Evolutionary conservation across 2,329 filamentous ascomycete species (phyloP), one percentile per base, ranked within the genome.

Genomic region (Alternaria novae-zelandiae): DNA sequence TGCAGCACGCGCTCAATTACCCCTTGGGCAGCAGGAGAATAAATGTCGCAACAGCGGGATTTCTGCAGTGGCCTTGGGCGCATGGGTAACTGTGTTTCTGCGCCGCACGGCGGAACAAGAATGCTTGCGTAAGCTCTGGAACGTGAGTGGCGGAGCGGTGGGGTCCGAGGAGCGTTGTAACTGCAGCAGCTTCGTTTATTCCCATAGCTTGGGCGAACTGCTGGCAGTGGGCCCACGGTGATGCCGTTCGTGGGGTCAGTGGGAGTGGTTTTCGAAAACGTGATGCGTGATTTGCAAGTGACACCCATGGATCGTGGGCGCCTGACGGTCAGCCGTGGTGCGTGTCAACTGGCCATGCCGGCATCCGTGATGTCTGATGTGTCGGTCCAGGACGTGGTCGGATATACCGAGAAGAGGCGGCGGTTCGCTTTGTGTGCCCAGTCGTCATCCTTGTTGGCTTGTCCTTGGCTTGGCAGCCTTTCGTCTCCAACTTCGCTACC

Each of bases 401-500:
- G 55, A 23, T 46, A 25, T 20, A 41, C 21, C 36, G 30, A 54
- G 20, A 20, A 43, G 17, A 46, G 47, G 45, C 30, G 47, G 45
- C 30, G 50, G 51, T 43, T 56, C 26, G 43, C 20, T 57, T 50
- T 63, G 57, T 58, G 55, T 54, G 60, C 60, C 58, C 54, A 54
- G 57, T 61, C 43, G 57, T 59, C 51, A 66, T 65, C 54, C 64
- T 59, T 59, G 64, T 64, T 36, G 36, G 50, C 64, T 59, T 59
- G 64, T 64, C 60, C 36, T 43, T 51, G 46, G 54, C 65, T 68
- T 68, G 66, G 66, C 65, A 32, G 53, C 43, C 26, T 50, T 49
- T 36, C 44, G 46, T 59, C 58, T 65, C 50, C 23, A 63, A 57
- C 51, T 62, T 61, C 53, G 57, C 65, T 55, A 46, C 58, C 44